These are phyloP conservation scores for Saposhnikovia divaricata DNA, from an alignment of 129 eudicot genomes.

Conservation along the genomic window DNA sequence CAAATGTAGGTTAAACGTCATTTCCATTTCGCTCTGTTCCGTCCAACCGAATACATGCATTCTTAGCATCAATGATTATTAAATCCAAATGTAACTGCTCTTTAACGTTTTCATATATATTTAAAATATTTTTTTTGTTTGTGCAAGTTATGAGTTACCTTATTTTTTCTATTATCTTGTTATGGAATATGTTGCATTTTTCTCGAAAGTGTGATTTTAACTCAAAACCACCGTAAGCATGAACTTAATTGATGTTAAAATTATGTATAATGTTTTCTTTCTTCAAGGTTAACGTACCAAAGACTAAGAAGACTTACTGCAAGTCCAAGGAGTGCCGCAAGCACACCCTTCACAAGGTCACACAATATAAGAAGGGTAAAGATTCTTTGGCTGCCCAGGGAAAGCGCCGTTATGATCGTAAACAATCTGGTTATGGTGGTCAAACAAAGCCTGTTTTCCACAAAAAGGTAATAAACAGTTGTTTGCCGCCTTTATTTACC, in stretches of 20 bases:
- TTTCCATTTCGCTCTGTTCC: not conserved
- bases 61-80: not conserved
- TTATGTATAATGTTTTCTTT: not conserved
- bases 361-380: slow-evolving; percentile 16
- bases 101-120: not conserved
- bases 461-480: not conserved
- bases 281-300: slow-evolving; percentile 17
- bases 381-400: slow-evolving; percentile 19
- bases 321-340: slow-evolving; percentile 17
- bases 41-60: not conserved
- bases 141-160: not conserved
- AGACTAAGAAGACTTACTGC: slow-evolving; percentile 21
- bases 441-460: slow-evolving; percentile 19
- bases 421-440: slow-evolving; percentile 22
- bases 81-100: not conserved
- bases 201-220: not conserved
- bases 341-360: slow-evolving; percentile 22
- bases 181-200: not conserved
- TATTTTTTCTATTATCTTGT: not conserved
- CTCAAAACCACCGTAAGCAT: not conserved
- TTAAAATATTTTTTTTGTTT: not conserved
- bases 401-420: slow-evolving; percentile 19
- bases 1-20: not conserved
- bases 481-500: not conserved
- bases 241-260: not conserved